Percentiles rank a stretch among this genome's conserved stretches.
Conservation (phyloP, 306 rosid species). For the Malus fusca region DNA sequence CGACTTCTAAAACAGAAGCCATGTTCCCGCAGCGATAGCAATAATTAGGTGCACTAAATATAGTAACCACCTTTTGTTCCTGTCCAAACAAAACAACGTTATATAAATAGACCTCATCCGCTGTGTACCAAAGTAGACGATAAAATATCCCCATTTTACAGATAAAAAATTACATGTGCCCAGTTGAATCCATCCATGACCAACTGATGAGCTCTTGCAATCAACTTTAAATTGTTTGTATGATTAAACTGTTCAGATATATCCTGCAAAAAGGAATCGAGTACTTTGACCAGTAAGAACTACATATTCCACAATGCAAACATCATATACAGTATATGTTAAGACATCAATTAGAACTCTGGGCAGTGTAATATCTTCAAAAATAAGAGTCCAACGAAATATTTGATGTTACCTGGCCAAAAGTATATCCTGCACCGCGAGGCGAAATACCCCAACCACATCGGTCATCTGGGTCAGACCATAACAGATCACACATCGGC, state of each 20-base stretch:
- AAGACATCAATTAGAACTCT: not conserved
- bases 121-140: constrained; percentile 13
- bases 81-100: constrained; percentile 40
- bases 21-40: constrained; percentile 99
- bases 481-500: constrained; percentile 98
- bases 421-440: constrained; percentile 98
- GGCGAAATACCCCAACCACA: constrained; percentile 99
- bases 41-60: constrained; percentile 97
- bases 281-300: constrained; percentile 1
- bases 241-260: constrained; percentile 98
- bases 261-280: constrained; percentile 53
- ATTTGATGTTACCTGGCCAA: constrained; percentile 71
- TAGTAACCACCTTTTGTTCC: constrained; percentile 99
- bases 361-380: not conserved
- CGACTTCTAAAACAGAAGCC: constrained; percentile 99
- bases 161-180: constrained; percentile 76
- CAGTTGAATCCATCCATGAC: constrained; percentile 99
- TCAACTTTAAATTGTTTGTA: constrained; percentile 83
- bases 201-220: constrained; percentile 98
- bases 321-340: not conserved
- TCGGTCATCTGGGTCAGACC: constrained; percentile 99
- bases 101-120: constrained; percentile 2
- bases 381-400: not conserved
- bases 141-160: not conserved
- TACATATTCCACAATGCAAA: not conserved